Evolutionary conservation across 208 protist species (phyloP), one percentile per base, ranked within the genome.

Genomic region (Leishmania lainsoni): DNA sequence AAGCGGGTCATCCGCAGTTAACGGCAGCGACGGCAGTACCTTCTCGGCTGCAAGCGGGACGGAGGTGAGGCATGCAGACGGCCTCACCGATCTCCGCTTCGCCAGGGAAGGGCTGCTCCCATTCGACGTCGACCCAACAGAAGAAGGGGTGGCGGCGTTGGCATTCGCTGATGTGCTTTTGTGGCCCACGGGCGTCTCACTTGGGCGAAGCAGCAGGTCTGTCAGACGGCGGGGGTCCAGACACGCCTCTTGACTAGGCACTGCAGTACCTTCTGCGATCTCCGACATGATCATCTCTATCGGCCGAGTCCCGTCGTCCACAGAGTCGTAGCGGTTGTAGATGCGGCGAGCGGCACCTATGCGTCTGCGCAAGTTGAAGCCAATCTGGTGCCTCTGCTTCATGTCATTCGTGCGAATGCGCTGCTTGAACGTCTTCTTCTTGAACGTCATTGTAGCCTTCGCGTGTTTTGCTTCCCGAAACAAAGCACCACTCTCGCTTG

Each of bases 401-500:
- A 95, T 88, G 81, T 94, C 92, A 90, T 93, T 96, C 74, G 87
- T 87, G 70, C 85, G 90, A 85, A 89, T 84, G 65, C 94, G 92
- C 84, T 95, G 83, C 87, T 98, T 95, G 83, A 95, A 94, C 14
- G 90, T 95, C 75, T 58, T 91, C 76, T 88, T 90, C 78, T 95
- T 97, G 1, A 80, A 45, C 1, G 84, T 71, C 81, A 85, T 80
- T 5, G 14, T 80, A 45, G 29, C 0, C 26, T n/a, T 39, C 26
- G 74, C 39, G 29, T 29, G 77, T 82, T 48, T 56, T 59, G 39
- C 22, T 5, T 14, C 42, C 6, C 29, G 66, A 22, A 26, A 0
- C 6, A 17, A 4, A n/a, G 45, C 26, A 72, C 22, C 22, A 1
- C 8, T 12, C 26, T 63, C 8, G 9, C 9, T 48, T 0, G 35